phyloP scores from a whole-genome alignment of 2,329 filamentous ascomycete genomes.

The Fusarium lyarnte region DNA sequence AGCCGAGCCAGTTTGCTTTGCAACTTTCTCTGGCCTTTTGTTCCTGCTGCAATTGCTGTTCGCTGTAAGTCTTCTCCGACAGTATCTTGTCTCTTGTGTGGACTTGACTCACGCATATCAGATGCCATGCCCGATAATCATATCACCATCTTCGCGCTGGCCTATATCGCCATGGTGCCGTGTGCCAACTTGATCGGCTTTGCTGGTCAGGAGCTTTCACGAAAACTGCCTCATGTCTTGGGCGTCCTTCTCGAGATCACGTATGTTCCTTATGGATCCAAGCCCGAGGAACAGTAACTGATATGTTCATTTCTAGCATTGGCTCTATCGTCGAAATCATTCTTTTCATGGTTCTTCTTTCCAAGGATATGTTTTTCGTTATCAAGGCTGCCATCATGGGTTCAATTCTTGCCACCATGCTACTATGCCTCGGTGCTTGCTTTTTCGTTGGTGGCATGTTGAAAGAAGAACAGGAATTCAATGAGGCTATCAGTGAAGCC shows the following conservation, averaged over 20 bases:
- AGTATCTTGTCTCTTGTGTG: not conserved
- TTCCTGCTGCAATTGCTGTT: slow-evolving; percentile 59
- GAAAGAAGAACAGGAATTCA: slow-evolving; percentile 75
- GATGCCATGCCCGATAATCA: slow-evolving; percentile 50
- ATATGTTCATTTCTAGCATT: slow-evolving; percentile 50
- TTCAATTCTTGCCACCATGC: slow-evolving; percentile 82
- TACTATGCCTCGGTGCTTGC: slow-evolving; percentile 81
- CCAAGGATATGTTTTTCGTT: slow-evolving; percentile 67
- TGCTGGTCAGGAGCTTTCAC: slow-evolving; percentile 74
- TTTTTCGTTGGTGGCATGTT: slow-evolving; percentile 80
- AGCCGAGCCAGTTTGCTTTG: slow-evolving; percentile 57
- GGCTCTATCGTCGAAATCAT: slow-evolving; percentile 84
- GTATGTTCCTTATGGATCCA: slow-evolving; percentile 43
- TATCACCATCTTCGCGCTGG: slow-evolving; percentile 58
- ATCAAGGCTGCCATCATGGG: slow-evolving; percentile 86
- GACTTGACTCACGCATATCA: slow-evolving; percentile 23
- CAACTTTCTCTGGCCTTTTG: slow-evolving; percentile 62
- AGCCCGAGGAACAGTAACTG: not conserved
- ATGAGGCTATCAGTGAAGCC: slow-evolving; percentile 79
- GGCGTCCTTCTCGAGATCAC: slow-evolving; percentile 71
- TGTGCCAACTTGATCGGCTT: slow-evolving; percentile 62
- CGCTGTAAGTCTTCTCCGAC: slow-evolving; percentile 42
- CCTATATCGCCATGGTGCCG: slow-evolving; percentile 62
- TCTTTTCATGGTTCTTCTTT: slow-evolving; percentile 80
- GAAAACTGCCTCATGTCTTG: slow-evolving; percentile 79